These are phyloP conservation scores for Tilletia caries DNA, from an alignment of 1,284 basidiomycete genomes.

Conservation along the genomic window DNA sequence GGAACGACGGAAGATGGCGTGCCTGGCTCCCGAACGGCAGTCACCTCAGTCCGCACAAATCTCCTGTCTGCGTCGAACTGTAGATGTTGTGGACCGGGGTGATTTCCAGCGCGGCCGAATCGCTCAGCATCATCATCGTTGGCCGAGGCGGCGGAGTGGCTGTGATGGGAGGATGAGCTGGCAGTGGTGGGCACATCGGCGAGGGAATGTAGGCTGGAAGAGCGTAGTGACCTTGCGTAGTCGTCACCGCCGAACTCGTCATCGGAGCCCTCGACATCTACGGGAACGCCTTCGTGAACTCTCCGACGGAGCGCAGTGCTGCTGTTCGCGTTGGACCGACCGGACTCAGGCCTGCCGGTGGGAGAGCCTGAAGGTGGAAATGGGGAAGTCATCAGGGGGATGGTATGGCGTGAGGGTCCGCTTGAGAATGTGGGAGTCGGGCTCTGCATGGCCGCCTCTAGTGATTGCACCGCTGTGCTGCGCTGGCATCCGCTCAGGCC, in stretches of 20 bases:
- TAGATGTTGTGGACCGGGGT: too few relatives aligned
- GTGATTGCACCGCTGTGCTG: too few relatives aligned
- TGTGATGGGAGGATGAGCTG: background rate
- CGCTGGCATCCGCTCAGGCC: too few relatives aligned
- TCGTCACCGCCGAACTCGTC: conserved; percentile 10
- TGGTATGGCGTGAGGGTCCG: background rate
- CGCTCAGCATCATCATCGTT: background rate
- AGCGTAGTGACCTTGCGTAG: background rate
- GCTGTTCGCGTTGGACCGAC: background rate
- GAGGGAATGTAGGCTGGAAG: background rate
- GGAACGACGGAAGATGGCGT: background rate
- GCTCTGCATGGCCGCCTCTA: conserved; percentile 6
- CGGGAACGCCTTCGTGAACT: conserved; percentile 5
- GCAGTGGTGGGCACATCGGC: conserved; percentile 1
- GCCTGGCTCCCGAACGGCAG: too few relatives aligned
- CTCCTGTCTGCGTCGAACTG: too few relatives aligned
- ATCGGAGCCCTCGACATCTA: conserved; percentile 10
- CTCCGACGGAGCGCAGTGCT: background rate
- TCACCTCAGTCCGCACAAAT: too few relatives aligned
- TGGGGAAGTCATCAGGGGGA: background rate
- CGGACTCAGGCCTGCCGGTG: background rate
- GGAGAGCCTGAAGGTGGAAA: background rate
- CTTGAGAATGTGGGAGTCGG: background rate
- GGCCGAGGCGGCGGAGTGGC: background rate
- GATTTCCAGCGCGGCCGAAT: too few relatives aligned